Base-by-base conservation (phyloP, 352 stramenopile genomes). In the Globisporangium alternatum region DNA sequence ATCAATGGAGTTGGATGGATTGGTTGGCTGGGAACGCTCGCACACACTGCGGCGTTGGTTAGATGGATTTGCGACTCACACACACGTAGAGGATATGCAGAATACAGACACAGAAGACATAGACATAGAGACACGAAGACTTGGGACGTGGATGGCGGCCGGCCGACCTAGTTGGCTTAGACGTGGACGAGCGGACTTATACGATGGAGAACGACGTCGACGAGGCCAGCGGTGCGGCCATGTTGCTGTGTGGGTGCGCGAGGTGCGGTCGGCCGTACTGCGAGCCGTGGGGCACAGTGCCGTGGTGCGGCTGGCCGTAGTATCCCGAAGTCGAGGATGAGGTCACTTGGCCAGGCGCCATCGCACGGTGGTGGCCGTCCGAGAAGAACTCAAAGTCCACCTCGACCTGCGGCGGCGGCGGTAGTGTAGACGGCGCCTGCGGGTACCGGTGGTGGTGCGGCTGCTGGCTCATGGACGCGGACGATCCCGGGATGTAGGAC, bases 301-400 rank as follows among this genome's bases (percentile, higher is more conserved):
- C 30, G 33, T 60, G 51, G 28, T 60, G 45, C 37, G 30, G 17
- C 10, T 53, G 49, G 22, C 37, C 25, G 43, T 56, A 31, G 62
- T 65, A 47, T 21, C 12, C 21, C 12, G 51, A 43, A 43, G 35
- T 19, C n/a, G 37, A 47, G 30, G 53, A 33, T 5, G 41, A n/a
- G 8, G 21, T 25, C 25, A 19, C 17, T 15, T 54, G 47, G 22
- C 28, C 15, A 15, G 60, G 30, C 12, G 31, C n/a, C 28, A 56
- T 43, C 10, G 9, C 15, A 1, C 53, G 62, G 35, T 48, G 10
- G 35, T 62, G 49, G 53, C 64, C 58, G 21, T 71, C 61, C 21
- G 53, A 12, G 45, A 74, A 71, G 54, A 71, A 74, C 52, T 74
- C 68, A 62, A 74, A 74, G 45, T 74, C 60, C n/a, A 71, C 56